phyloP scores from a whole-genome alignment of 176 grass and related monocot species.

The Avena insularis region DNA sequence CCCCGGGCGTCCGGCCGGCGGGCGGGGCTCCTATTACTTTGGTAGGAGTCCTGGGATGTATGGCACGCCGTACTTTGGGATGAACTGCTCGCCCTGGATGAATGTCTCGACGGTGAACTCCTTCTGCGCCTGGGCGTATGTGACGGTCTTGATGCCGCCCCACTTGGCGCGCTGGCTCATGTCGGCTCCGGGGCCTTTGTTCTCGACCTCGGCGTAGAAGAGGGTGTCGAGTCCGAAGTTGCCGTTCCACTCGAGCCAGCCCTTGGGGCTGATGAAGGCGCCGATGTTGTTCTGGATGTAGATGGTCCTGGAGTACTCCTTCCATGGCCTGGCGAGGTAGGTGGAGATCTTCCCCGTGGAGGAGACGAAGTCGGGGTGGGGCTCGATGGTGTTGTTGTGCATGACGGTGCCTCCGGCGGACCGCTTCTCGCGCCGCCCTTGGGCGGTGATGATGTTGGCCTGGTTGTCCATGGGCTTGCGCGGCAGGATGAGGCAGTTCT shows the following conservation, averaged over 20 bases:
- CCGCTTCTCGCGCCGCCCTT: conserved; percentile 64
- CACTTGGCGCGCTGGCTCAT: conserved; percentile 72
- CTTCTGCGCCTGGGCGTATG: conserved; percentile 53
- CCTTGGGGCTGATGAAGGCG: conserved; percentile 66
- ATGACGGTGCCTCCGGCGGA: conserved; percentile 56
- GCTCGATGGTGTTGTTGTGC: conserved; percentile 80
- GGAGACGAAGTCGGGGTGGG: conserved; percentile 51
- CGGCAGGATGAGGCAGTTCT: conserved; percentile 68
- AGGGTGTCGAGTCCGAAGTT: conserved; percentile 70
- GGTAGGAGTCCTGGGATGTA: conserved; percentile 70
- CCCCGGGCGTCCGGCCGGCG: too few species aligned
- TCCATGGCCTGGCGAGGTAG: conserved; percentile 91
- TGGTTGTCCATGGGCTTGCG: conserved; percentile 73
- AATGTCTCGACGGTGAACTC: conserved; percentile 69
- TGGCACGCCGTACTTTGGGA: conserved; percentile 63
- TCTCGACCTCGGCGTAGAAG: conserved; percentile 89
- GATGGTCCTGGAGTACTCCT: conserved; percentile 80
- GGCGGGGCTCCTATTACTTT: neutral
- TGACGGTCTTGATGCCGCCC: conserved; percentile 72
- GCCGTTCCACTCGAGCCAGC: conserved; percentile 82
- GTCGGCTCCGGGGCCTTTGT: conserved; percentile 70
- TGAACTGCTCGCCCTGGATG: conserved; percentile 74
- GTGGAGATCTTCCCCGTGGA: conserved; percentile 40
- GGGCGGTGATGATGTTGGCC: conserved; percentile 76
- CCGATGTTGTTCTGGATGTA: conserved; percentile 79